These are phyloP conservation scores for Arachnopeziza araneosa DNA, from an alignment of 2,329 filamentous ascomycete genomes.

Conservation along the genomic window DNA sequence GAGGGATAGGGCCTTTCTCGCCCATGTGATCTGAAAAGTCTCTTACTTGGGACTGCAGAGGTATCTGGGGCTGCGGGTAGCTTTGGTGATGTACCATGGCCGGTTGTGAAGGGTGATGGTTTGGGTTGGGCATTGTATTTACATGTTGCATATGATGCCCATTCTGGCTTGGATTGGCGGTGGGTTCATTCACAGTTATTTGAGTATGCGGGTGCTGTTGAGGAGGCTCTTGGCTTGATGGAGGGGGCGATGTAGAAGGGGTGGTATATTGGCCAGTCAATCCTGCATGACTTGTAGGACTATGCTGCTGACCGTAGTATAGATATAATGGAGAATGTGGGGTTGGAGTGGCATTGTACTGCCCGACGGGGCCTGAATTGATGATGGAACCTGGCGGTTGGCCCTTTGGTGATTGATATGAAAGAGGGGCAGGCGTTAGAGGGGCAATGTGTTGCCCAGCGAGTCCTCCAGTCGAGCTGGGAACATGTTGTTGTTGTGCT, in stretches of 20 bases:
- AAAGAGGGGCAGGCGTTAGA: background rate
- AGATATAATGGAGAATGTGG: too few species aligned
- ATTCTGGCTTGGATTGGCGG: background rate
- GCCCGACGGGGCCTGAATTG: too few species aligned
- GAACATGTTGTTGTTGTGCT: background rate
- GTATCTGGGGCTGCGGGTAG: background rate
- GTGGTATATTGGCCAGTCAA: background rate
- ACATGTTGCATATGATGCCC: background rate
- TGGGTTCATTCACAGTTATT: background rate
- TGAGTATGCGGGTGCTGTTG: background rate
- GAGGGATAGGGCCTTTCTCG: background rate
- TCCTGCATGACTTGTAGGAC: background rate
- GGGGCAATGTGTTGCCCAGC: background rate
- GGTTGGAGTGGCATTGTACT: too few species aligned
- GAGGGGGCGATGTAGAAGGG: background rate
- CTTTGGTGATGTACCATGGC: background rate
- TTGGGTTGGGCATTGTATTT: background rate
- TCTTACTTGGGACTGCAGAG: background rate
- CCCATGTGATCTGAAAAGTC: background rate
- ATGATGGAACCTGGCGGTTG: background rate
- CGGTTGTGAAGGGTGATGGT: background rate
- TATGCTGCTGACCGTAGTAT: background rate
- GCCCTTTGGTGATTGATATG: background rate
- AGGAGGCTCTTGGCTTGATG: background rate
- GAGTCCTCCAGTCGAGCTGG: background rate